Conservation (phyloP, 768 basidiomycete species). For the Calocera viscosa region DNA sequence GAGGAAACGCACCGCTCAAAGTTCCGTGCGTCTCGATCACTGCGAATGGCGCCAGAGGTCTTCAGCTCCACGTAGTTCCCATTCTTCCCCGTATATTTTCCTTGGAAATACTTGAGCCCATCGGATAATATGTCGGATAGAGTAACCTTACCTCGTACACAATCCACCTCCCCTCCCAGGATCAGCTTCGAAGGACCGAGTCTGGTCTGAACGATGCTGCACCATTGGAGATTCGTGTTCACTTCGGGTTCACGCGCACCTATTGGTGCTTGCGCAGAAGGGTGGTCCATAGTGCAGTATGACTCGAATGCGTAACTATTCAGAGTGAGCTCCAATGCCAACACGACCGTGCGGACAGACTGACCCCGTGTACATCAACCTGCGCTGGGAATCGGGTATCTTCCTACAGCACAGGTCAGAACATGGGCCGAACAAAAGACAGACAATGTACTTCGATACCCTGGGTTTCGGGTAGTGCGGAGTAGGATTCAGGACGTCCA, state of each 20-base stretch:
- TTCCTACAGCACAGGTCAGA: constrained; percentile 33
- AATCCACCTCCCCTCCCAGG: constrained; percentile 86
- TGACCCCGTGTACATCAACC: constrained; percentile 54
- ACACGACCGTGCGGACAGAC: too few species aligned
- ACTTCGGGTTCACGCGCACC: constrained; percentile 67
- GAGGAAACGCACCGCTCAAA: constrained; percentile 60
- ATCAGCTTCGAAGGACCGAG: constrained; percentile 57
- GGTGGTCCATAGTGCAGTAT: constrained; percentile 49
- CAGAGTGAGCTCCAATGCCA: neutral
- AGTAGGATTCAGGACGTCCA: neutral
- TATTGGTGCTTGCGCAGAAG: constrained; percentile 24
- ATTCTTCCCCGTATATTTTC: constrained; percentile 45
- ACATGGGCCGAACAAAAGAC: too few species aligned
- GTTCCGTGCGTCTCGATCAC: constrained; percentile 44
- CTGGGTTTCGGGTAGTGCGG: too few species aligned
- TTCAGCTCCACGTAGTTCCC: constrained; percentile 75
- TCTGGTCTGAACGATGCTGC: constrained; percentile 76
- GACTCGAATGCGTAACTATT: constrained; percentile 72
- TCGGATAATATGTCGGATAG: neutral
- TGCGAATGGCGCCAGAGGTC: constrained; percentile 60
- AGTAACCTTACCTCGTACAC: constrained; percentile 50
- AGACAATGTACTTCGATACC: too few species aligned
- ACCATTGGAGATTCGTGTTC: constrained; percentile 84
- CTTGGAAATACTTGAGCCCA: constrained; percentile 29
- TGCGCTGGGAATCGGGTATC: constrained; percentile 48